Evolutionary conservation across 2,329 filamentous ascomycete species (phyloP).

Genomic region (Pseudogymnoascus verrucosus): DNA sequence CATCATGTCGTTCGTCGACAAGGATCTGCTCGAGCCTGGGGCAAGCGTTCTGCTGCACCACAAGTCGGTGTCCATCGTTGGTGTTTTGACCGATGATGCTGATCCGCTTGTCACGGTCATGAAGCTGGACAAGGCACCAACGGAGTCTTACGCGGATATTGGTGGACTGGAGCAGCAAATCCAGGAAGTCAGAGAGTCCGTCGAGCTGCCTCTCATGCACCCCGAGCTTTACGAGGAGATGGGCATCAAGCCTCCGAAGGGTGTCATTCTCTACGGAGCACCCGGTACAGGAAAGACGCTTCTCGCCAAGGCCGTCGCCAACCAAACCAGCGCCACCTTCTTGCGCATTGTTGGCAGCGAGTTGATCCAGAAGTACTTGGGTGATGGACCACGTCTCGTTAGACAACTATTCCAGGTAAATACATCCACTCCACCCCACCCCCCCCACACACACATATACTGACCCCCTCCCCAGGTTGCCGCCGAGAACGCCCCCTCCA

Average conservation of each 20-base stretch:
- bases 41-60: conserved; percentile 93
- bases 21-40: conserved; percentile 92
- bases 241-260: conserved; percentile 99
- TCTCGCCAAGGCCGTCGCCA: conserved; percentile 92
- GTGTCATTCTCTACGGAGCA: conserved; percentile 96
- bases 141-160: conserved; percentile 97
- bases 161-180: conserved; percentile 93
- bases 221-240: conserved; percentile 99
- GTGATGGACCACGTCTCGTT: conserved; percentile 88
- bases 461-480: conserved; percentile 53
- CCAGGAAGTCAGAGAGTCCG: conserved; percentile 94
- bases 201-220: conserved; percentile 88
- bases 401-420: conserved; percentile 85
- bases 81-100: conserved; percentile 91
- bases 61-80: conserved; percentile 96
- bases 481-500: conserved; percentile 90
- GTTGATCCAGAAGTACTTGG: conserved; percentile 96
- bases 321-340: conserved; percentile 98
- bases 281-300: conserved; percentile 96
- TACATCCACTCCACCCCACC: conserved; percentile 17
- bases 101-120: conserved; percentile 96
- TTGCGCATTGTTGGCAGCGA: conserved; percentile 94
- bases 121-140: conserved; percentile 98
- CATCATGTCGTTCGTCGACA: conserved; percentile 99
- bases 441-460: conserved; percentile 8